A percentile compares a stretch with the other conserved stretches of the same genome.
Evolutionary conservation across 2,329 filamentous ascomycete genomes (phyloP).

Genomic region (Fusarium heterosporum): DNA sequence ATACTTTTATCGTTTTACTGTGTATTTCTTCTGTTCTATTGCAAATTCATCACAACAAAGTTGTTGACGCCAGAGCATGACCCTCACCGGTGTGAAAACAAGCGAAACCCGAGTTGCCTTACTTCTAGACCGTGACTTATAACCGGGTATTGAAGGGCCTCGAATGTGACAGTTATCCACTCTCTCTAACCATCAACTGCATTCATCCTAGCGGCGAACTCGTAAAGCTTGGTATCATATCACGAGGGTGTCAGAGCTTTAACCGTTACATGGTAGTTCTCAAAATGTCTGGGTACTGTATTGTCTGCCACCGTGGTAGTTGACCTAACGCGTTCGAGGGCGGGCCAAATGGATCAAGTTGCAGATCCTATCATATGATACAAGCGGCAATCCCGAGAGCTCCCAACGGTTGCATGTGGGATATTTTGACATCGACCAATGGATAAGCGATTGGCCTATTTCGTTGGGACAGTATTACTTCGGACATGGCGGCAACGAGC

Average conservation of each 20-base stretch:
- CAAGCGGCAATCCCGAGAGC: neutral
- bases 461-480: neutral
- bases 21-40: neutral
- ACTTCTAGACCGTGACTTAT: neutral
- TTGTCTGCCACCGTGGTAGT: neutral
- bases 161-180: conserved; percentile 1
- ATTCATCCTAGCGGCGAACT: conserved; percentile 15
- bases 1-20: neutral
- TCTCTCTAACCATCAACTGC: conserved; percentile 1
- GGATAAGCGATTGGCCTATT: neutral
- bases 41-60: too few relatives aligned
- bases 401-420: neutral
- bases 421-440: neutral
- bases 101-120: neutral
- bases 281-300: neutral
- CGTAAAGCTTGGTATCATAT: conserved; percentile 20
- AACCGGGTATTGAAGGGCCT: neutral
- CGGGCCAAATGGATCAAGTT: conserved; percentile 22
- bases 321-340: neutral
- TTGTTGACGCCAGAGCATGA: neutral
- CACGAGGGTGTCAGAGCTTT: conserved; percentile 15
- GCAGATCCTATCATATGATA: conserved; percentile 8
- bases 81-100: neutral
- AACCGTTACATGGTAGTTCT: neutral
- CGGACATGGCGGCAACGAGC: neutral